A percentile compares a stretch with the other conserved stretches of the same genome.
Conservation (phyloP, 208 protist species). For the Leishmania gerbilli region DNA sequence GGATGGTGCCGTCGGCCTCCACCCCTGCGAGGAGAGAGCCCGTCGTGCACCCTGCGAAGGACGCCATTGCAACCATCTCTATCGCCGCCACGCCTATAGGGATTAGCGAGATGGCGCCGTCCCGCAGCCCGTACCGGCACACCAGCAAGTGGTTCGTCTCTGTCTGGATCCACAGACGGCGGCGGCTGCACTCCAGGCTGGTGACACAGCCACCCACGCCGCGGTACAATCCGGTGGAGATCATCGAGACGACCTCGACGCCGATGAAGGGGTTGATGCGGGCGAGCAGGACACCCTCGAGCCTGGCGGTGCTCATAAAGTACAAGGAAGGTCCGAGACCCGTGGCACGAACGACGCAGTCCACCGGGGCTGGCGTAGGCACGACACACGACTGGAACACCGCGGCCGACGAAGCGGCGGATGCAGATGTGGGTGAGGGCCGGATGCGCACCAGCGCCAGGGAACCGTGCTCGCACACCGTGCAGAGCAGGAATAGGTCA, state of each 20-base stretch:
- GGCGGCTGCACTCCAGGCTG: constrained; percentile 51
- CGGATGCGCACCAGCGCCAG: constrained; percentile 50
- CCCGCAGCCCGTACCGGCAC: constrained; percentile 56
- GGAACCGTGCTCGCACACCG: constrained; percentile 42
- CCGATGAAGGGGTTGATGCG: constrained; percentile 63
- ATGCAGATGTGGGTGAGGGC: constrained; percentile 4
- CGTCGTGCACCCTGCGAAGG: constrained; percentile 50
- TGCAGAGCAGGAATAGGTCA: constrained; percentile 66
- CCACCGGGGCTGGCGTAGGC: constrained; percentile 58
- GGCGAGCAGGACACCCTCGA: constrained; percentile 75
- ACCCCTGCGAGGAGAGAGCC: constrained; percentile 74
- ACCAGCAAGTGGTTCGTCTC: constrained; percentile 82
- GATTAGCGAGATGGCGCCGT: constrained; percentile 46
- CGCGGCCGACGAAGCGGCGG: constrained; percentile 6
- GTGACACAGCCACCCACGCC: constrained; percentile 70
- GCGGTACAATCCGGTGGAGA: constrained; percentile 68
- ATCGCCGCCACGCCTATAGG: constrained; percentile 69
- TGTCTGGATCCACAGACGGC: constrained; percentile 63
- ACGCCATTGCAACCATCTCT: constrained; percentile 40
- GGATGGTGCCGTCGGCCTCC: constrained; percentile 57
- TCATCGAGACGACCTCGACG: constrained; percentile 59
- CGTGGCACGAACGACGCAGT: constrained; percentile 40
- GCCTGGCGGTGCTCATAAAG: constrained; percentile 42
- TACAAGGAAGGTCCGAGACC: constrained; percentile 69
- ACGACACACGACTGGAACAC: constrained; percentile 30